phyloP scores from a whole-genome alignment of 2,329 filamentous ascomycete species.

The Paecilomyces fulvus region DNA sequence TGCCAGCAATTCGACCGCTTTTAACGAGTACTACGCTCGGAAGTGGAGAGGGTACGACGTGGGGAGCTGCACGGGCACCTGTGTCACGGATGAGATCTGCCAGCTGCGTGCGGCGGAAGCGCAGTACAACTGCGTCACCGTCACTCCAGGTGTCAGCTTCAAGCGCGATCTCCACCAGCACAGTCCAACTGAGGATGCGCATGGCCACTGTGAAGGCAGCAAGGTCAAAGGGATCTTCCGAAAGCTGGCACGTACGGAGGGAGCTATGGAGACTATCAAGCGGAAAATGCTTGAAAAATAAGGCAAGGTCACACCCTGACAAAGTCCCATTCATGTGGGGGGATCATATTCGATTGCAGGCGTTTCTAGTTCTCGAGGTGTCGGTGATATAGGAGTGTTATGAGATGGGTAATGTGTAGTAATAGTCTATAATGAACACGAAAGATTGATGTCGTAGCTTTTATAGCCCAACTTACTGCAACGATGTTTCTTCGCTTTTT shows the following conservation, averaged over 20 bases:
- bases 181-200: neutral
- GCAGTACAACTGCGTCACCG: slow-evolving; percentile 44
- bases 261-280: slow-evolving; percentile 6
- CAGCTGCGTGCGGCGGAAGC: slow-evolving; percentile 41
- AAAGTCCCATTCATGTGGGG: no score
- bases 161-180: slow-evolving; percentile 15
- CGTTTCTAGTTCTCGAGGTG: no score
- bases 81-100: slow-evolving; percentile 40
- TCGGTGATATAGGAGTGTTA: no score
- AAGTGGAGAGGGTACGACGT: slow-evolving; percentile 39
- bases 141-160: slow-evolving; percentile 28
- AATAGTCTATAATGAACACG: no score
- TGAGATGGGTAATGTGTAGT: no score
- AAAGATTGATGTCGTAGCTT: no score
- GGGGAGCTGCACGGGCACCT: slow-evolving; percentile 32
- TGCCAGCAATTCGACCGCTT: slow-evolving; percentile 33
- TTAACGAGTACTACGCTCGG: slow-evolving; percentile 39
- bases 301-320: no score
- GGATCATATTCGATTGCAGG: no score
- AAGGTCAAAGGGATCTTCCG: slow-evolving; percentile 6
- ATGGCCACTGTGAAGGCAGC: slow-evolving; percentile 3
- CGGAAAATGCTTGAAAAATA: slow-evolving; percentile 1
- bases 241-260: slow-evolving; percentile 8
- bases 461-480: no score
- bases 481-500: neutral